These are phyloP conservation scores for Macrophomina pseudophaseolina DNA, from an alignment of 2,329 filamentous ascomycete species.

Conservation along the genomic window DNA sequence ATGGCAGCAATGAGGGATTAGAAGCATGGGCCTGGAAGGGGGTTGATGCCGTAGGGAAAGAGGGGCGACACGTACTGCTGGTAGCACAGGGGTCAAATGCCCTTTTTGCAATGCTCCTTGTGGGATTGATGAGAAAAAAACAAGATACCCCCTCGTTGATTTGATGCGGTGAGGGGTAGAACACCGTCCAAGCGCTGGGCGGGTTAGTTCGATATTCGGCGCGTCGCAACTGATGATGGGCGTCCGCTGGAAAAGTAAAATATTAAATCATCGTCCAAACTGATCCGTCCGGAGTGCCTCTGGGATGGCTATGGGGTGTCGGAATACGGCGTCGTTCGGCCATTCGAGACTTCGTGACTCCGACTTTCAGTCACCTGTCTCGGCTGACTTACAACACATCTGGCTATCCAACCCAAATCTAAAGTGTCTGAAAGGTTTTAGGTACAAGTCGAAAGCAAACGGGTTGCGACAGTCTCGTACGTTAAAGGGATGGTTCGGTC, in stretches of 20 bases:
- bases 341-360: too few species aligned
- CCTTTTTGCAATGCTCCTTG: constrained; percentile 8
- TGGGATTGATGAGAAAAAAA: constrained; percentile 11
- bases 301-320: not conserved
- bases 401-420: too few species aligned
- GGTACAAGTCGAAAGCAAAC: too few species aligned
- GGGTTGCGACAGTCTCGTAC: too few species aligned
- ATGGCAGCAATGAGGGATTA: not conserved
- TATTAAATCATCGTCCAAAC: constrained; percentile 8
- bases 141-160: constrained; percentile 9
- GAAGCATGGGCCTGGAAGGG: not conserved
- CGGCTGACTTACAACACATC: too few species aligned
- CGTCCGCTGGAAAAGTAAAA: constrained; percentile 3
- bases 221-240: not conserved
- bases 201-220: constrained; percentile 13
- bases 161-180: constrained; percentile 8
- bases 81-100: constrained; percentile 5
- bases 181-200: constrained; percentile 1
- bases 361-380: too few species aligned
- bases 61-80: constrained; percentile 8
- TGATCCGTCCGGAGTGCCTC: not conserved
- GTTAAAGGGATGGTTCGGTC: too few species aligned
- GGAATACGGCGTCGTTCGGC: too few species aligned
- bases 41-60: not conserved
- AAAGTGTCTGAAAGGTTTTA: too few species aligned